Base-by-base conservation (phyloP, 2,329 filamentous ascomycete genomes). In the Mycosphaerella arachidis region DNA sequence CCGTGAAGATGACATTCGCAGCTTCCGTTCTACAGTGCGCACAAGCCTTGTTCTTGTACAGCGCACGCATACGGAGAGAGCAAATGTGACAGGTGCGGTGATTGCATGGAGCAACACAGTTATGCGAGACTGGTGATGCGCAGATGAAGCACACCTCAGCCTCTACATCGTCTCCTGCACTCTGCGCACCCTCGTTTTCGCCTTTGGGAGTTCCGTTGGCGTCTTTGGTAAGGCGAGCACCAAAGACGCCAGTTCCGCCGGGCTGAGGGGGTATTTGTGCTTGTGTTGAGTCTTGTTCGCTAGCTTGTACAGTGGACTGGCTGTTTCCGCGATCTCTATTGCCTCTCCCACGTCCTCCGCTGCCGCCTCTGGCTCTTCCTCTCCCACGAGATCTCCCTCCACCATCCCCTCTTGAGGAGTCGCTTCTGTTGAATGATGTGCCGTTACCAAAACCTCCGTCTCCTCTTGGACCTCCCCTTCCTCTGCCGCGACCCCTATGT, bases 71-170 rank as follows among this genome's bases (percentile, higher is more conserved):
- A 61, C 94, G 85, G 67, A 99, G 78, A 9, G 92, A 88, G 75
- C 94, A 99, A 66, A 97, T 96, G 77, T 99, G 94, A 73, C 94
- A 99, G 53, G 93, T 97, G 59, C 90, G 85, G 77, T 99, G 94
- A 75, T 97, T 97, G 77, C 94, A 99, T 20, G 94, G 93, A 33
- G 92, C 87, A 65, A 99, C 86, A 9, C 92, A 89, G 68, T 91
- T 87, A 78, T 97, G 92, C 53, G 89, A 86, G 52, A 99, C 88
- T 1, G 88, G 85, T 66, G 92, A 96, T 58, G 94, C 93, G 76
- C 94, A 99, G 71, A 99, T 99, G 77, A 97, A 97, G 84, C 94
- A 99, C 62, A 97, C 84, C 63, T 97, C 92, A 29, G 82, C 87
- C 57, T 75, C 73, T 37, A 68, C 68, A 55, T 70, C 69, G 52